Conservation (phyloP, 225 moss, liverwort and hornwort genomes). For the Pleurozium schreberi region DNA sequence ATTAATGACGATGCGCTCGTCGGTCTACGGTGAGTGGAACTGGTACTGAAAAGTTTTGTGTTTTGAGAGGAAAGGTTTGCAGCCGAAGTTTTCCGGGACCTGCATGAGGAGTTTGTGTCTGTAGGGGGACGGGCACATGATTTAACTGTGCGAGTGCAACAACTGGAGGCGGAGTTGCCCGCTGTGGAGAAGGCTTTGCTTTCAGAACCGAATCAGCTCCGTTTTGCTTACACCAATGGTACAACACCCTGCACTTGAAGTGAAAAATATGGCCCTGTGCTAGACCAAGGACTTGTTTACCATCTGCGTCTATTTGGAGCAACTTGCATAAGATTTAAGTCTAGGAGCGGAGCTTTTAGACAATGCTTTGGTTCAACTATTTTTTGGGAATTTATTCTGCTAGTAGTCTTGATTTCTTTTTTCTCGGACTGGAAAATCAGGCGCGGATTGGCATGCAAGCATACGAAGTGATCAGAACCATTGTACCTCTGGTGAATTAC, state of each 20-base stretch:
- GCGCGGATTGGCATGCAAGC: constrained; percentile 95
- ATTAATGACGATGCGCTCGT: neutral
- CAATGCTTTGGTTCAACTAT: neutral
- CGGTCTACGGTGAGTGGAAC: neutral
- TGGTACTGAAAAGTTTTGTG: neutral
- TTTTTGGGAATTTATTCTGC: neutral
- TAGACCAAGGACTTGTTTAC: neutral
- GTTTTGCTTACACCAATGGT: constrained; percentile 83
- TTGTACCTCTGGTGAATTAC: constrained; percentile 90
- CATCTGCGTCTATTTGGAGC: neutral
- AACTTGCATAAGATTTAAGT: neutral
- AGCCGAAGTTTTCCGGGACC: constrained; percentile 80
- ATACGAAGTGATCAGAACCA: constrained; percentile 95
- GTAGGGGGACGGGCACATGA: constrained; percentile 77
- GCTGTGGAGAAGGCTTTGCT: constrained; percentile 75
- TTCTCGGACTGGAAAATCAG: constrained; percentile 16
- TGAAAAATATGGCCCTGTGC: neutral
- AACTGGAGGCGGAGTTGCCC: constrained; percentile 79
- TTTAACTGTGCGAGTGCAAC: constrained; percentile 57
- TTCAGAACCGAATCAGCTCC: constrained; percentile 83
- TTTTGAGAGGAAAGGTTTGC: constrained; percentile 40
- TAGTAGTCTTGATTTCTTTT: neutral
- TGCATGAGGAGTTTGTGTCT: constrained; percentile 76
- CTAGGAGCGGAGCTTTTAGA: neutral
- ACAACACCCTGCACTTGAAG: neutral